Percentiles rank a stretch among this genome's conserved stretches.
These are phyloP conservation scores for Saturnispora hagleri DNA, from an alignment of 805 yeast species.

Conservation along the genomic window DNA sequence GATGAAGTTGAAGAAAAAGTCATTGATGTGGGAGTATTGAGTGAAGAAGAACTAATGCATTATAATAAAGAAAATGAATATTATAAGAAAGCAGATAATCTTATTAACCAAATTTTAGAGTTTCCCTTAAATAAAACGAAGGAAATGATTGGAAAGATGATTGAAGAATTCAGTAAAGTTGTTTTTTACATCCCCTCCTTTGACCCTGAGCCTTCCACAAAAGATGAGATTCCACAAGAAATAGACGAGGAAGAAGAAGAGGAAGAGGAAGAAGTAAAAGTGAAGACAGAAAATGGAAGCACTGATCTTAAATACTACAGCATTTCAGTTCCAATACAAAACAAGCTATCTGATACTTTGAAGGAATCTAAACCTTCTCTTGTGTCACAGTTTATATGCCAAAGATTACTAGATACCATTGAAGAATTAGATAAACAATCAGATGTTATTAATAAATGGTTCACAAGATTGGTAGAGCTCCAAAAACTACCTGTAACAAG, in stretches of 20 bases:
- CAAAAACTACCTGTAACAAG: slow-evolving; percentile 38
- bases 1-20: slow-evolving; percentile 15
- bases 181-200: slow-evolving; percentile 5
- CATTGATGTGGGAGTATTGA: slow-evolving; percentile 19
- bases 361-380: slow-evolving; percentile 9
- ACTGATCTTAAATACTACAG: slow-evolving; percentile 1
- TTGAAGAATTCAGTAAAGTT: slow-evolving; percentile 12
- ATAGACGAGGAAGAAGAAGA: slow-evolving; percentile 2
- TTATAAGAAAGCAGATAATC: slow-evolving; percentile 51
- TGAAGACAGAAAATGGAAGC: neutral
- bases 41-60: slow-evolving; percentile 23
- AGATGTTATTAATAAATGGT: slow-evolving; percentile 41
- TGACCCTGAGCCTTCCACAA: neutral
- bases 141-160: slow-evolving; percentile 19
- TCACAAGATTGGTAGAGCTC: slow-evolving; percentile 32
- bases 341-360: neutral
- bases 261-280: neutral
- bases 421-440: slow-evolving; percentile 45
- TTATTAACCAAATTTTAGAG: slow-evolving; percentile 46
- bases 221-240: neutral
- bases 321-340: slow-evolving; percentile 6
- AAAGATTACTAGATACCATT: slow-evolving; percentile 19
- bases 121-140: slow-evolving; percentile 33
- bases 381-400: slow-evolving; percentile 20
- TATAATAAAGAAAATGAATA: slow-evolving; percentile 40